phyloP scores from a whole-genome alignment of 1,139 yeast species.

The Saccharomycopsis crataegensis region DNA sequence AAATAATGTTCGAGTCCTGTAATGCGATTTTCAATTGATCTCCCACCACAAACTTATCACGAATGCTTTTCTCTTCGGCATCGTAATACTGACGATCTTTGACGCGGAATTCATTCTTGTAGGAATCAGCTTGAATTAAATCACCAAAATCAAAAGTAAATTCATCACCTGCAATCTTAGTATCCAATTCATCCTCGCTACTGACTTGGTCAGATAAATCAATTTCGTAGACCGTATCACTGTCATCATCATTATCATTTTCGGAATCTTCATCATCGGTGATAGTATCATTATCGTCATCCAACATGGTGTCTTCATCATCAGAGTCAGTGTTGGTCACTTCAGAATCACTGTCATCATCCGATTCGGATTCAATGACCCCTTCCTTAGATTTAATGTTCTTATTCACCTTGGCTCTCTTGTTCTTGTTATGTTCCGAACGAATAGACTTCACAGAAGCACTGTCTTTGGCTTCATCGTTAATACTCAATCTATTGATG shows the following conservation, averaged over 20 bases:
- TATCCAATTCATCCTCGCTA: constrained; percentile 5
- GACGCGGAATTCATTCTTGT: constrained; percentile 11
- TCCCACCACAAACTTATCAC: constrained; percentile 78
- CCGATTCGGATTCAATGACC: constrained; percentile 13
- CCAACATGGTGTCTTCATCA: constrained; percentile 20
- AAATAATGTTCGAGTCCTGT: constrained; percentile 72
- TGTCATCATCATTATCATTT: constrained; percentile 5
- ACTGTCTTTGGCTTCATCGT: constrained; percentile 19
- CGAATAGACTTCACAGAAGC: constrained; percentile 21
- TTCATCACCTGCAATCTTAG: constrained; percentile 1
- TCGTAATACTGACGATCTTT: constrained; percentile 32
- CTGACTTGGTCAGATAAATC: constrained; percentile 6
- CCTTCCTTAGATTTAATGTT: constrained; percentile 4
- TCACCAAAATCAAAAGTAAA: constrained; percentile 15
- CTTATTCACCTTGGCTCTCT: constrained; percentile 18
- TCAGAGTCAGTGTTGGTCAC: neutral
- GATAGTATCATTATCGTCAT: constrained; percentile 16
- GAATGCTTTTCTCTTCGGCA: constrained; percentile 55
- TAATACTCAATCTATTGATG: constrained; percentile 19
- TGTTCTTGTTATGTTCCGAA: constrained; percentile 22
- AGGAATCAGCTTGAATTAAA: constrained; percentile 5
- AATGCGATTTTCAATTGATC: constrained; percentile 82
- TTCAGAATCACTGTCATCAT: constrained; percentile 9
- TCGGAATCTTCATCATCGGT: constrained; percentile 9
- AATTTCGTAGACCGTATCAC: constrained; percentile 4